A percentile compares a stretch with the other conserved stretches of the same genome.
These are phyloP conservation scores for Eutrema yunnanense DNA, from an alignment of 345 rosid genomes.

Conservation along the genomic window DNA sequence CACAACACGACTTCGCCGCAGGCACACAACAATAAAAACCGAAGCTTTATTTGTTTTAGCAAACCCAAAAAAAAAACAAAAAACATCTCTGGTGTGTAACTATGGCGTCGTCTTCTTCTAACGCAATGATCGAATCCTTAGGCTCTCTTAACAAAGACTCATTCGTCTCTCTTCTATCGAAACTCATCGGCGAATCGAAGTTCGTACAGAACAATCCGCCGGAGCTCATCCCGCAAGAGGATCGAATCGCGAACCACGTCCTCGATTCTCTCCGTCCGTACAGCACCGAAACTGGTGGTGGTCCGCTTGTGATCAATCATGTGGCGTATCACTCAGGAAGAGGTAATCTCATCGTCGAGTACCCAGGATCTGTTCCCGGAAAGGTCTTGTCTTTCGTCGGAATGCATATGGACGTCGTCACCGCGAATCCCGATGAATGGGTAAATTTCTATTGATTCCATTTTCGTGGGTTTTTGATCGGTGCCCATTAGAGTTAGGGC, in stretches of 20 bases:
- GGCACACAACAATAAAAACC: not conserved
- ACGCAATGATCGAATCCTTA: slow-evolving; percentile 33
- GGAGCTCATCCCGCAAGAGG: slow-evolving; percentile 85
- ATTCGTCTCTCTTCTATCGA: slow-evolving; percentile 57
- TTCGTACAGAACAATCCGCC: slow-evolving; percentile 92
- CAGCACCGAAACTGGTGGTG: slow-evolving; percentile 80
- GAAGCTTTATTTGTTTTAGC: not conserved
- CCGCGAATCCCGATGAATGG: slow-evolving; percentile 93
- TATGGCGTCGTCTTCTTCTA: slow-evolving; percentile 16
- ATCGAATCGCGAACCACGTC: slow-evolving; percentile 71
- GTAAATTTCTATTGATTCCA: slow-evolving; percentile 22
- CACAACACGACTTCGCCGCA: not conserved
- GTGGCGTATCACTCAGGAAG: slow-evolving; percentile 63
- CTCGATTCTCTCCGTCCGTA: slow-evolving; percentile 68
- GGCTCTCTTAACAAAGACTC: slow-evolving; percentile 62
- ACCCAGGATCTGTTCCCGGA: slow-evolving; percentile 85
- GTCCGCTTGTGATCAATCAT: slow-evolving; percentile 72
- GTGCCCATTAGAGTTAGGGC: not conserved
- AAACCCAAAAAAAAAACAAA: not conserved
- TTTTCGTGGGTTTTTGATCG: not conserved
- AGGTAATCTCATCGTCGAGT: slow-evolving; percentile 94
- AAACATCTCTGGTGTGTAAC: not conserved
- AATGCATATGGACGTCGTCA: slow-evolving; percentile 99
- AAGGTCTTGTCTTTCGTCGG: slow-evolving; percentile 94
- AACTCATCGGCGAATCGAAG: slow-evolving; percentile 78